A percentile compares a stretch with the other conserved stretches of the same genome.
phyloP scores from a whole-genome alignment of 805 yeast species.

The Candida fluviatilis region DNA sequence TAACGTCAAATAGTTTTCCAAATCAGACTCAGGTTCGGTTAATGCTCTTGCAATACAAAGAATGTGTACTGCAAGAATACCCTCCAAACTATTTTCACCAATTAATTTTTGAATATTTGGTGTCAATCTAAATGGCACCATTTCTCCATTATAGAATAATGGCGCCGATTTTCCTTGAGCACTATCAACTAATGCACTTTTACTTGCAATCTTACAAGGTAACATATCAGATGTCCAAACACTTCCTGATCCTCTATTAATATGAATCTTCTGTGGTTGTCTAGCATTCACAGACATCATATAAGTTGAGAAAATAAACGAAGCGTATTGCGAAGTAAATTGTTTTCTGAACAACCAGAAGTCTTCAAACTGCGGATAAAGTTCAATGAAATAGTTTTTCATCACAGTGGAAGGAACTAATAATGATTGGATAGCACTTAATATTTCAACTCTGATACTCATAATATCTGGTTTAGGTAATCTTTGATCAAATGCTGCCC shows the following conservation, averaged over 20 bases:
- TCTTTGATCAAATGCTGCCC: conserved; percentile 91
- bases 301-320: conserved; percentile 86
- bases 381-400: conserved; percentile 67
- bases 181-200: conserved; percentile 45
- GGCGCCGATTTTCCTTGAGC: conserved; percentile 63
- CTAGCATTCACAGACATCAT: conserved; percentile 92
- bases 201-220: conserved; percentile 75
- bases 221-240: conserved; percentile 95
- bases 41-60: conserved; percentile 84
- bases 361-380: conserved; percentile 79
- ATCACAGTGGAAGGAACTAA: conserved; percentile 82
- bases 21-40: conserved; percentile 86
- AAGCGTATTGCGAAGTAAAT: conserved; percentile 91
- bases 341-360: conserved; percentile 97
- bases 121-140: conserved; percentile 93
- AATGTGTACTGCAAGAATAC: conserved; percentile 79
- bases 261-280: conserved; percentile 88
- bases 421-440: conserved; percentile 83
- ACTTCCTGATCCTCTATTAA: conserved; percentile 76
- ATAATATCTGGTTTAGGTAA: conserved; percentile 89
- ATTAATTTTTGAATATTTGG: conserved; percentile 92
- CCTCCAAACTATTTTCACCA: conserved; percentile 93
- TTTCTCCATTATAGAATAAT: conserved; percentile 82
- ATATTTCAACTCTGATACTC: conserved; percentile 85
- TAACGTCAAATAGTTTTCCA: conserved; percentile 86